These are phyloP conservation scores for Lanmaoa pseudosensibilis DNA, from an alignment of 768 basidiomycete genomes.

Conservation along the genomic window DNA sequence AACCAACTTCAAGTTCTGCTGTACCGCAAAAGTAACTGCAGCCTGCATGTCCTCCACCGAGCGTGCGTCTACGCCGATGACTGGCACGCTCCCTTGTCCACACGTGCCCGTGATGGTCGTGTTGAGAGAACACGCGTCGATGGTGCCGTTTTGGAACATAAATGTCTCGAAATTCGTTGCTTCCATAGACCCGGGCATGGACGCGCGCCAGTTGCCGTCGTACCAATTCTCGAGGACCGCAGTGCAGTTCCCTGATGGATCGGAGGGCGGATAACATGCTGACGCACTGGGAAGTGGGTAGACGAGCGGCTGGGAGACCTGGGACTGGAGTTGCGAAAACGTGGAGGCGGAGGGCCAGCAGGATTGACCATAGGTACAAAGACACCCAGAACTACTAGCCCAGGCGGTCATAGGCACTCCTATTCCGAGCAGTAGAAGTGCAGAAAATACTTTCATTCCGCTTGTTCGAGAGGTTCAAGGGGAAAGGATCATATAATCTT, in stretches of 20 bases:
- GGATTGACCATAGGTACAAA: conserved; percentile 19
- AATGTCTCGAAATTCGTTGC: conserved; percentile 35
- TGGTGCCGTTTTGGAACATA: conserved; percentile 43
- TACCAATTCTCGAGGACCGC: conserved; percentile 27
- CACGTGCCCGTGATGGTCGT: conserved; percentile 28
- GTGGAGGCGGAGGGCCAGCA: conserved; percentile 18
- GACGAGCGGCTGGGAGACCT: conserved; percentile 18
- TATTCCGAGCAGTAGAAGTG: neutral
- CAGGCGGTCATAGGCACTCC: neutral
- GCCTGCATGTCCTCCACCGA: conserved; percentile 26
- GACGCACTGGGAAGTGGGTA: conserved; percentile 18
- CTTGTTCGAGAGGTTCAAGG: neutral
- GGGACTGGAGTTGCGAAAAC: conserved; percentile 16
- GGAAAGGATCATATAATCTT: neutral
- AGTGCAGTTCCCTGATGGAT: conserved; percentile 40
- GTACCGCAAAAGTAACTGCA: conserved; percentile 25
- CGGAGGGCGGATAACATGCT: conserved; percentile 13
- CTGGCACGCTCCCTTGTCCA: conserved; percentile 26
- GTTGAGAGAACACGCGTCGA: conserved; percentile 36
- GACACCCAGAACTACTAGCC: conserved; percentile 7
- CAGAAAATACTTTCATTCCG: neutral
- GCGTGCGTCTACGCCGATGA: conserved; percentile 26
- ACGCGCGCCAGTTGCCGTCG: conserved; percentile 43
- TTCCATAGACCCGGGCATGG: conserved; percentile 43
- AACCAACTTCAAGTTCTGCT: conserved; percentile 22